Conservation (phyloP, 2,329 filamentous ascomycete genomes). For the Cladophialophora bantiana region DNA sequence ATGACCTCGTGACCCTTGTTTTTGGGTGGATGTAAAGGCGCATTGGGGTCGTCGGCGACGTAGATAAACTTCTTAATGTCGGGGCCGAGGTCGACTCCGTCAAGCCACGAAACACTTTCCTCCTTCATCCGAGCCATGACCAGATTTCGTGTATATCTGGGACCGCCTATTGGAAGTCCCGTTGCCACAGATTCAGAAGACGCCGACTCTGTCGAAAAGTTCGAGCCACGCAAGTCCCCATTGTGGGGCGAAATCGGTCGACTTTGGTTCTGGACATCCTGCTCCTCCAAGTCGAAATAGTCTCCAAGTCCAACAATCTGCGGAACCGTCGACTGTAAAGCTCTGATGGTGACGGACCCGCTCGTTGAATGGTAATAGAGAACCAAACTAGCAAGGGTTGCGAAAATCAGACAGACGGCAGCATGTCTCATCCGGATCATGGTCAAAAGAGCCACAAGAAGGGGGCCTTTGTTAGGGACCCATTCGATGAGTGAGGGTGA, state of each 20-base stretch:
- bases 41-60: constrained; percentile 59
- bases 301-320: constrained; percentile 51
- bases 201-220: constrained; percentile 19
- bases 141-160: constrained; percentile 61
- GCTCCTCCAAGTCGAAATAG: constrained; percentile 26
- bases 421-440: constrained; percentile 33
- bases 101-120: constrained; percentile 57
- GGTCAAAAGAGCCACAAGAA: constrained; percentile 25
- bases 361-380: constrained; percentile 31
- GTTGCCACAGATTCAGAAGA: constrained; percentile 34
- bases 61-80: constrained; percentile 59
- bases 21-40: constrained; percentile 59
- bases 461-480: constrained; percentile 19
- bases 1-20: constrained; percentile 70
- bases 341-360: constrained; percentile 25
- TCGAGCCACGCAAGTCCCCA: constrained; percentile 22
- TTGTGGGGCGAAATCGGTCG: neutral
- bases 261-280: constrained; percentile 17
- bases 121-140: constrained; percentile 60
- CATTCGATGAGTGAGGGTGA: constrained; percentile 23
- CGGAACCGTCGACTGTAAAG: constrained; percentile 37
- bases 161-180: constrained; percentile 44
- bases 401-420: constrained; percentile 26
- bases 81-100: constrained; percentile 53
- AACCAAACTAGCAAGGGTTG: constrained; percentile 22